Evolutionary conservation across 345 rosid genomes (phyloP).

Genomic region (Luvunga scandens): DNA sequence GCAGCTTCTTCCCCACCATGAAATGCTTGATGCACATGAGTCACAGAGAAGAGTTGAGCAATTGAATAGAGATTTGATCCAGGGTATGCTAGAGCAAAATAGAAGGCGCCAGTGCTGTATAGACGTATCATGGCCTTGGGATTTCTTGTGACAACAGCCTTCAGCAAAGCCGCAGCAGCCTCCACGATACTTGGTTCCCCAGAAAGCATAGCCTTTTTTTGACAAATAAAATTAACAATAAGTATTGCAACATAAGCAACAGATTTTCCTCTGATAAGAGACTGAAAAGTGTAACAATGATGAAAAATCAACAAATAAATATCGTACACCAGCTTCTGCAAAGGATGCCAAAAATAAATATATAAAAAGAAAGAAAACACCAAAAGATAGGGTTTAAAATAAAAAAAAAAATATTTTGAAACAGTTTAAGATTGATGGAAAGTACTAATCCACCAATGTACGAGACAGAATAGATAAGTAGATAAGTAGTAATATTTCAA

Average conservation of each 20-base stretch:
- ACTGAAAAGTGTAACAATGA: background rate
- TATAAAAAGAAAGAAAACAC: background rate
- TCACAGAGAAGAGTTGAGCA: slow-evolving; percentile 84
- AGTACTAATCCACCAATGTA: background rate
- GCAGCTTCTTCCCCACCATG: slow-evolving; percentile 99
- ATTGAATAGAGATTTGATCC: slow-evolving; percentile 92
- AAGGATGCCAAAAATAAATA: background rate
- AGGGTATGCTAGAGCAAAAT: slow-evolving; percentile 94
- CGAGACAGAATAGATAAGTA: background rate
- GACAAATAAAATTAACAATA: slow-evolving; percentile 13
- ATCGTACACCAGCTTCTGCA: background rate
- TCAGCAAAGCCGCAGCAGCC: slow-evolving; percentile 88
- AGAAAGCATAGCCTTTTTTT: slow-evolving; percentile 77
- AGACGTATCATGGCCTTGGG: slow-evolving; percentile 97
- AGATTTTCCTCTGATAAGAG: background rate
- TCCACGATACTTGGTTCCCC: slow-evolving; percentile 98
- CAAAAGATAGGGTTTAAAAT: background rate
- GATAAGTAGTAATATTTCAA: background rate
- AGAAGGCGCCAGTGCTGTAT: slow-evolving; percentile 95
- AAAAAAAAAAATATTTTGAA: background rate
- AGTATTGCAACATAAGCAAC: slow-evolving; percentile 9
- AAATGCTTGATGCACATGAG: slow-evolving; percentile 99
- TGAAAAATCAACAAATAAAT: background rate
- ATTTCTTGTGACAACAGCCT: slow-evolving; percentile 95
- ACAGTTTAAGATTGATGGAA: background rate